Conservation (phyloP, 768 basidiomycete species). For the Naganishia vaughanmartiniae region DNA sequence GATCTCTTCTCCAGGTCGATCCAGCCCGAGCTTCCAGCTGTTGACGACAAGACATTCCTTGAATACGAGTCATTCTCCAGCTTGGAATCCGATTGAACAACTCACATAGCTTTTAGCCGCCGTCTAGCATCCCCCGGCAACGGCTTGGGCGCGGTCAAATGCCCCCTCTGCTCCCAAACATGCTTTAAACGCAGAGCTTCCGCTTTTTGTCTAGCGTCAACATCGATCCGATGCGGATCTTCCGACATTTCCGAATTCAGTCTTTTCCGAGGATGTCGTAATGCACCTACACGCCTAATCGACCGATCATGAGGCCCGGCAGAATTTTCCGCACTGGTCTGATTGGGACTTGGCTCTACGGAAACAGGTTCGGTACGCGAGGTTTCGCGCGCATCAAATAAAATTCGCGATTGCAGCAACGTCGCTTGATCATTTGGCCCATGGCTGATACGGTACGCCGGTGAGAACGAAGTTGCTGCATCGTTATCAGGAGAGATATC, state of each 20-base stretch:
- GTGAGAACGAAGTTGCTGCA: background rate
- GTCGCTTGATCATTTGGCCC: background rate
- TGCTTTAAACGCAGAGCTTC: constrained; percentile 16
- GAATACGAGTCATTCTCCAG: background rate
- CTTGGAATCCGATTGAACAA: background rate
- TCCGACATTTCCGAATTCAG: background rate
- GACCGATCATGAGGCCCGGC: background rate
- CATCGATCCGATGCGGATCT: background rate
- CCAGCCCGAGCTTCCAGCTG: constrained; percentile 27
- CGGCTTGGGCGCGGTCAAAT: constrained; percentile 22
- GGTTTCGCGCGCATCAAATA: too few relatives aligned
- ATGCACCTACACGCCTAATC: background rate
- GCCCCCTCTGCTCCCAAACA: constrained; percentile 16
- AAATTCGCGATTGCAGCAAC: background rate
- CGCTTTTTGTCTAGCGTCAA: background rate
- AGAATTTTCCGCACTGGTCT: background rate
- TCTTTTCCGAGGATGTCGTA: background rate
- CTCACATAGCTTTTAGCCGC: constrained; percentile 18
- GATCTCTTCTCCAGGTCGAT: constrained; percentile 21
- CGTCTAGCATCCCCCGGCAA: constrained; percentile 1
- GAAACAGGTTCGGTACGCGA: background rate
- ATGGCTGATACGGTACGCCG: background rate
- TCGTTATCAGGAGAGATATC: background rate
- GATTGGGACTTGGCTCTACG: background rate
- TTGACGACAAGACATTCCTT: background rate